A percentile compares a stretch with the other conserved stretches of the same genome.
Evolutionary conservation across 345 rosid genomes (phyloP).

Genomic region (Reutealis trisperma): DNA sequence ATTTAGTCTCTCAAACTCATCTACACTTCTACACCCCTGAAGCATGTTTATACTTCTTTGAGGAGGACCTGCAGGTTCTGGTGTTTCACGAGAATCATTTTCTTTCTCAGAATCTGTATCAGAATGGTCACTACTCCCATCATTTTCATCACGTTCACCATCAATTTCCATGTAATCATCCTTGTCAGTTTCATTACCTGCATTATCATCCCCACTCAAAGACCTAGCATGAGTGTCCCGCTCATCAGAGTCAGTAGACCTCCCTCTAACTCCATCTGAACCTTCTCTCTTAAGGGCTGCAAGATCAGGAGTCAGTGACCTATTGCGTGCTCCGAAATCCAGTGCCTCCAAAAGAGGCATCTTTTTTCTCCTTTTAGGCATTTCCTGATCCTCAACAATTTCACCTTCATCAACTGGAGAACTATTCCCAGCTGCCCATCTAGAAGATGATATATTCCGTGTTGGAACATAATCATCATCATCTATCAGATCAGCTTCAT

Average conservation of each 20-base stretch:
- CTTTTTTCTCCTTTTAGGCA: slow-evolving; percentile 66
- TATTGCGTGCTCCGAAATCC: slow-evolving; percentile 41
- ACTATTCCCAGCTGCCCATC: slow-evolving; percentile 89
- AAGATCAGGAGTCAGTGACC: slow-evolving; percentile 63
- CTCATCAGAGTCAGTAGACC: slow-evolving; percentile 71
- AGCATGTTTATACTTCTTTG: slow-evolving; percentile 93
- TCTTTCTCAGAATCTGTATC: slow-evolving; percentile 61
- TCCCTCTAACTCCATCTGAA: slow-evolving; percentile 51
- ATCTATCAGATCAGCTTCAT: slow-evolving; percentile 47
- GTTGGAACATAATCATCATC: slow-evolving; percentile 80
- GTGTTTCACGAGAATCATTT: slow-evolving; percentile 43
- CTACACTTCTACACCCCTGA: slow-evolving; percentile 96
- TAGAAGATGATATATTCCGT: slow-evolving; percentile 86
- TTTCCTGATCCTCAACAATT: slow-evolving; percentile 64
- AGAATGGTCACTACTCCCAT: slow-evolving; percentile 37
- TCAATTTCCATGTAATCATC: slow-evolving; percentile 78
- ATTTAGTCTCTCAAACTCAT: slow-evolving; percentile 95
- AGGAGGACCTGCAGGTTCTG: slow-evolving; percentile 63
- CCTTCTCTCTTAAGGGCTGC: slow-evolving; percentile 59
- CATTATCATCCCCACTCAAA: slow-evolving; percentile 53
- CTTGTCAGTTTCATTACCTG: slow-evolving; percentile 51
- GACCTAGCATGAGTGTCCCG: slow-evolving; percentile 45
- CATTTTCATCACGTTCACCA: slow-evolving; percentile 37
- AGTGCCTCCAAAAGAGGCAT: slow-evolving; percentile 36
- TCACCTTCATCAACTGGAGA: slow-evolving; percentile 94